Evolutionary conservation across 768 basidiomycete genomes (phyloP).

Genomic region (Xerocomellus dryophilus): DNA sequence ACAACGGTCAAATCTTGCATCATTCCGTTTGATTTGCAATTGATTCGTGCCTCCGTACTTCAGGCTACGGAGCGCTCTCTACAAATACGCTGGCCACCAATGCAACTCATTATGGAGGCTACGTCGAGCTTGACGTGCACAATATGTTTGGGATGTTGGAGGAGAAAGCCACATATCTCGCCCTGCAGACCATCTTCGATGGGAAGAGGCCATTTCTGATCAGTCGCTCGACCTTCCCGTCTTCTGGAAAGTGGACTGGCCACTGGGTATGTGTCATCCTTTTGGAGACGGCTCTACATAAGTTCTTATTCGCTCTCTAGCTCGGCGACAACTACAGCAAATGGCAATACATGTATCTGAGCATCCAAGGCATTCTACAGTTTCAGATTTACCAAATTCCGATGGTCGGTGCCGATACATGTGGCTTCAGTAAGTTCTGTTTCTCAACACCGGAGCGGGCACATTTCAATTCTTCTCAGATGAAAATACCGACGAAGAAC

Average conservation of each 20-base stretch:
- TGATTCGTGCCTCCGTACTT: not conserved
- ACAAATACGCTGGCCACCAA: constrained; percentile 62
- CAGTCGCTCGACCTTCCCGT: constrained; percentile 65
- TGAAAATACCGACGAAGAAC: constrained; percentile 73
- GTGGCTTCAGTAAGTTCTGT: constrained; percentile 29
- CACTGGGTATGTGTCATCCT: constrained; percentile 53
- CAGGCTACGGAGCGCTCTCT: constrained; percentile 53
- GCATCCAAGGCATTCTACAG: constrained; percentile 73
- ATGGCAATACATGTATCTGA: constrained; percentile 70
- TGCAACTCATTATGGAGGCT: constrained; percentile 63
- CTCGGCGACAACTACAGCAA: constrained; percentile 76
- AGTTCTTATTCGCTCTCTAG: constrained; percentile 29
- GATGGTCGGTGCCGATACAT: constrained; percentile 77
- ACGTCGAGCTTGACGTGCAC: constrained; percentile 63
- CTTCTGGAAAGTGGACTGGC: constrained; percentile 66
- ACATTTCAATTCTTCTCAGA: constrained; percentile 10
- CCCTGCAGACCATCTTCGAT: constrained; percentile 50
- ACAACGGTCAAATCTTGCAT: constrained; percentile 50
- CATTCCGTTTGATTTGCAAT: not conserved
- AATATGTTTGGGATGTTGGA: constrained; percentile 74
- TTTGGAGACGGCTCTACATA: not conserved
- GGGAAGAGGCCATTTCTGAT: constrained; percentile 70
- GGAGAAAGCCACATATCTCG: constrained; percentile 60
- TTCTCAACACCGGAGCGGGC: not conserved
- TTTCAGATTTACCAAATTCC: constrained; percentile 85